Evolutionary conservation across 192 early-diverging fungal species (phyloP), one percentile per base, ranked within the genome.

Genomic region (Backusella psychrophila): DNA sequence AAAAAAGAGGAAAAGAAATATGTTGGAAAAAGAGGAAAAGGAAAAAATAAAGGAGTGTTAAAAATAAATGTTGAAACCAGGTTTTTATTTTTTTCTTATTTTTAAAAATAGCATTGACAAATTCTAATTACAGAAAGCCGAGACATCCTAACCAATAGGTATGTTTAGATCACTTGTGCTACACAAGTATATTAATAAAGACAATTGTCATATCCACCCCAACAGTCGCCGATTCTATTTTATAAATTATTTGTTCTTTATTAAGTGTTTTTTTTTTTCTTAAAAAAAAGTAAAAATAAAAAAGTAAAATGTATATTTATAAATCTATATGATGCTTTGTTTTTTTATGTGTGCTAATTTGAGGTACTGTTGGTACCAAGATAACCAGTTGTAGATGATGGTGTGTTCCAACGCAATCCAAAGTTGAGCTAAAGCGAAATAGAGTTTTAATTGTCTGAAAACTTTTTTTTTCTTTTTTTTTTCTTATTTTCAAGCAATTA

Each of bases 71-170:
- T 41, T 15, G 68, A 31, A 15, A 38, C n/a, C 53, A 56, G 53
- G 53, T 63, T 63, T 63, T 49, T 49, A 49, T 49, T 49, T 49
- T n/a, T 49, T 49, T 19, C n/a, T 44, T 44, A 17, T 17, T n/a
- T 49, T 19, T 42, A 36, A 68, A 68, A 38, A 63, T 63, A 63
- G 56, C 56, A 63, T 63, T 63, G 56, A 29, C 56, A 63, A 38
- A 15, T 68, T 68, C 66, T 68, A 68, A 36, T 68, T 38, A 38
- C 66, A 68, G 66, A 68, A 68, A 17, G 56, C 56, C 56, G 56
- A 63, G 56, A 63, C 56, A 63, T 29, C 23, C 56, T 63, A 29
- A 63, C 56, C 56, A 63, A 63, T 63, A 1, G 56, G 21, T 63
- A 12, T 14, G 56, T 63, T 63, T 63, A 29, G 21, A 15, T 29